Evolutionary conservation across 2,329 filamentous ascomycete species (phyloP).

Genomic region (Fonsecaea monophora): DNA sequence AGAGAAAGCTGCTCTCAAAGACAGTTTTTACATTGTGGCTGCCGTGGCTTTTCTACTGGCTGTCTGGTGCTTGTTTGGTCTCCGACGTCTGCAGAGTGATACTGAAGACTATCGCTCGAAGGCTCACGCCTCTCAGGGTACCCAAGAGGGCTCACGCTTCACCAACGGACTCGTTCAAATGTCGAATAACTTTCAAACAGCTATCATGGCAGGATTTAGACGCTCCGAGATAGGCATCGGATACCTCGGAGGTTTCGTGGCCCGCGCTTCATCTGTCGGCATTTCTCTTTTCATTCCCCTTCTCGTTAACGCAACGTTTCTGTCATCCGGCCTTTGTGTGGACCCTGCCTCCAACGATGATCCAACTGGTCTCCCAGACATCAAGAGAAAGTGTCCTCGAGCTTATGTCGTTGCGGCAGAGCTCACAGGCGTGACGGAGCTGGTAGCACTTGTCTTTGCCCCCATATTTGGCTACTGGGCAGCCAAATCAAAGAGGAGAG

Average conservation of each 20-base stretch:
- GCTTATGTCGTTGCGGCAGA: constrained; percentile 89
- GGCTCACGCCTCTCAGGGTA: neutral
- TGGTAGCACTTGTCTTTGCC: constrained; percentile 82
- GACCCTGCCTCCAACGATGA: constrained; percentile 48
- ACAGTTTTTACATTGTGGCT: constrained; percentile 88
- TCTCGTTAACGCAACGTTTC: constrained; percentile 90
- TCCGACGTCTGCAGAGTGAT: constrained; percentile 73
- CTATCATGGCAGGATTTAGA: constrained; percentile 73
- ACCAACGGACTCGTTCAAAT: constrained; percentile 19
- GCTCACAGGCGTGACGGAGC: constrained; percentile 85
- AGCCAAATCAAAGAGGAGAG: constrained; percentile 69
- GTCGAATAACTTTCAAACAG: constrained; percentile 51
- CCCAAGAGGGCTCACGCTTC: neutral
- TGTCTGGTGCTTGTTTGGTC: constrained; percentile 76
- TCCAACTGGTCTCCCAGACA: constrained; percentile 57
- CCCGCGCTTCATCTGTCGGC: constrained; percentile 89
- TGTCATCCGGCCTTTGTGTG: constrained; percentile 78
- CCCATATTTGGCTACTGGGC: constrained; percentile 86
- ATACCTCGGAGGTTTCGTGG: constrained; percentile 93
- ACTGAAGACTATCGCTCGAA: constrained; percentile 72
- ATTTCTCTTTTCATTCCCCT: constrained; percentile 95
- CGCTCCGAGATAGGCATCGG: constrained; percentile 82
- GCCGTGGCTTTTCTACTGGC: constrained; percentile 74
- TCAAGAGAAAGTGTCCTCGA: constrained; percentile 82
- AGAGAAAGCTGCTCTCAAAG: constrained; percentile 74